Evolutionary conservation across 768 basidiomycete genomes (phyloP), one percentile per base, ranked within the genome.

Genomic region (Cystobasidium tubakii): DNA sequence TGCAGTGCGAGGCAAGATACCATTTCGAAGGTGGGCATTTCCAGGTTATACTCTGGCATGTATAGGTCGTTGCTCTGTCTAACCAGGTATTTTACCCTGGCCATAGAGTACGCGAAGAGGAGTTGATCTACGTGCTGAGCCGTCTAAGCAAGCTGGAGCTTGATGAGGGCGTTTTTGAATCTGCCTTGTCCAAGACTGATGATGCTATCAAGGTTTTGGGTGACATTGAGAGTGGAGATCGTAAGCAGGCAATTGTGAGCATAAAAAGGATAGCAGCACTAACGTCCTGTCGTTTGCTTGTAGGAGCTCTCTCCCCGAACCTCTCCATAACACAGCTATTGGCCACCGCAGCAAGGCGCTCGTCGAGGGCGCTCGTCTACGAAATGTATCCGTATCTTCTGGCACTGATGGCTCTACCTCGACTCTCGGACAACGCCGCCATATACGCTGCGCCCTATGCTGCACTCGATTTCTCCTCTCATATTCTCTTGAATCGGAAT

Each of bases 91-190:
- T 53, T 44, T 73, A 57, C 6, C 9, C 23, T 50, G 36, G 0
- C 50, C n/a, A 4, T 73, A 93, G 93, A 69, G 86, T 87, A 0
- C 85, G 91, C 29, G 92, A 97, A 81, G 92, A 95, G 77, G 95
- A 97, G 77, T 79, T 98, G 17, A 80, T 94, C 0, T 95, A 93
- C 79, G 85, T 92, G 31, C 82, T 97, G 15, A 86, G 86, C 50
- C 90, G 91, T 75, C 82, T 97, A n/a, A 83, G 87, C 15, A 84
- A 85, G 42, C 82, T 93, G 25, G 84, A 84, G n/a, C 81, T 96
- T 12, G 90, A 87, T 86, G 83, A 87, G 15, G 90, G 90, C 1
- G 87, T 87, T 1, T 81, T 92, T 9, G 90, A 88, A 88, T 89
- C 89, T 0, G 87, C 89, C 0, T 79, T 88, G 46, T 9, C 46